A percentile compares a stretch with the other conserved stretches of the same genome.
phyloP scores from a whole-genome alignment of 257 asterid species.

The Solanum pinnatisectum region DNA sequence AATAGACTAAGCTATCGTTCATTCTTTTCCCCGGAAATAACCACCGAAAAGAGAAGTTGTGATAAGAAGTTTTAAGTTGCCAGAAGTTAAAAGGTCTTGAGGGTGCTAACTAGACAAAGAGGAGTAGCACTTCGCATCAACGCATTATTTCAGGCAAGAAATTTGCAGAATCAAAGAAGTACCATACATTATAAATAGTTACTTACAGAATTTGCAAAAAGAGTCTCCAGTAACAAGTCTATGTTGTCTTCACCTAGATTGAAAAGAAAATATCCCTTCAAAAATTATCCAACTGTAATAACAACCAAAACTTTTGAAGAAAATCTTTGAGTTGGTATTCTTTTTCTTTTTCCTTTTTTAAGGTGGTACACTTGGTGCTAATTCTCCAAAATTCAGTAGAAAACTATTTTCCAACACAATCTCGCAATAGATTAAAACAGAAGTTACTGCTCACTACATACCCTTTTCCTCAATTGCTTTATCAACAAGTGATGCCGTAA shows the following conservation, averaged over 20 bases:
- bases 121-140: background rate
- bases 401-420: conserved; percentile 2
- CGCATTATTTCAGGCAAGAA: background rate
- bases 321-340: background rate
- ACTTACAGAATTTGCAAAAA: conserved; percentile 71
- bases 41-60: background rate
- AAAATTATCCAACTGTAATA: background rate
- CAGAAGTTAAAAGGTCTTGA: background rate
- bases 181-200: background rate
- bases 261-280: conserved; percentile 11
- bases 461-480: conserved; percentile 75
- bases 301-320: background rate
- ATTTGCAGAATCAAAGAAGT: background rate
- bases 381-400: background rate
- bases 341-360: background rate
- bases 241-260: conserved; percentile 55
- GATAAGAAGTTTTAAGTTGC: background rate
- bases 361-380: background rate
- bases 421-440: background rate
- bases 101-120: background rate
- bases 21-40: background rate
- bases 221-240: conserved; percentile 67
- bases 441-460: conserved; percentile 9
- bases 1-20: background rate
- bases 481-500: conserved; percentile 58